These are phyloP conservation scores for Arthrobotrys entomopaga DNA, from an alignment of 2,329 filamentous ascomycete genomes.

Conservation along the genomic window DNA sequence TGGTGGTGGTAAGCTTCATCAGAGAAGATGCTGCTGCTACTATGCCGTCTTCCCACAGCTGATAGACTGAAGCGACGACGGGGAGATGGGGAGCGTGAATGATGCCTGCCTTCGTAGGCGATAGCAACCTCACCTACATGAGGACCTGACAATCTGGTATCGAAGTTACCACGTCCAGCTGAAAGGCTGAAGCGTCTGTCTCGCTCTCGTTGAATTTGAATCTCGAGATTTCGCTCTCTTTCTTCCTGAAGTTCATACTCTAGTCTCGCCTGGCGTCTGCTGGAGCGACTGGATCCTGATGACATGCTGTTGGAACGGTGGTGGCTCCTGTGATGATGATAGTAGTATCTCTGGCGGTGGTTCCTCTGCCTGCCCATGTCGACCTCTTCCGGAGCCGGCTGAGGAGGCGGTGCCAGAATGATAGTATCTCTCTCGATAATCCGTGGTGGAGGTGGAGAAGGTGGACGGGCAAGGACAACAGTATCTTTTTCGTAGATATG, in stretches of 20 bases:
- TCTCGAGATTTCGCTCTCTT: slow-evolving; percentile 50
- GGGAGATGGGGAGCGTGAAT: slow-evolving; percentile 48
- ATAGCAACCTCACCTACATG: slow-evolving; percentile 50
- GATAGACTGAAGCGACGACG: slow-evolving; percentile 32
- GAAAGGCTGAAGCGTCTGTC: slow-evolving; percentile 53
- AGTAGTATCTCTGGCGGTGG: slow-evolving; percentile 49
- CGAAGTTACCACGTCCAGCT: slow-evolving; percentile 38
- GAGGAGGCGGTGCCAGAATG: slow-evolving; percentile 50
- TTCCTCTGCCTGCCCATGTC: slow-evolving; percentile 46
- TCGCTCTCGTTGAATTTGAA: slow-evolving; percentile 49
- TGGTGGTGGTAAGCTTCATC: slow-evolving; percentile 50
- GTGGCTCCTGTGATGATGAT: slow-evolving; percentile 53
- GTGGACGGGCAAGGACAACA: slow-evolving; percentile 43
- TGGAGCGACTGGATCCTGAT: slow-evolving; percentile 49
- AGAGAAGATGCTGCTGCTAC: slow-evolving; percentile 39
- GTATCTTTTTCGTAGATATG: slow-evolving; percentile 54
- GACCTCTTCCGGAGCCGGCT: slow-evolving; percentile 22
- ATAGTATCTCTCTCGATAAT: slow-evolving; percentile 54
- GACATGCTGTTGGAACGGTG: slow-evolving; percentile 43
- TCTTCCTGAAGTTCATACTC: slow-evolving; percentile 49
- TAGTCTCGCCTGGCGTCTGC: slow-evolving; percentile 39
- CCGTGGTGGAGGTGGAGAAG: slow-evolving; percentile 48
- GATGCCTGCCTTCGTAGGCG: slow-evolving; percentile 37
- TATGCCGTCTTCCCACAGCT: slow-evolving; percentile 48
- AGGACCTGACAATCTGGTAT: slow-evolving; percentile 43